Base-by-base conservation (phyloP, 108 stramenopile species). In the Fragilariopsis cylindrus region DNA sequence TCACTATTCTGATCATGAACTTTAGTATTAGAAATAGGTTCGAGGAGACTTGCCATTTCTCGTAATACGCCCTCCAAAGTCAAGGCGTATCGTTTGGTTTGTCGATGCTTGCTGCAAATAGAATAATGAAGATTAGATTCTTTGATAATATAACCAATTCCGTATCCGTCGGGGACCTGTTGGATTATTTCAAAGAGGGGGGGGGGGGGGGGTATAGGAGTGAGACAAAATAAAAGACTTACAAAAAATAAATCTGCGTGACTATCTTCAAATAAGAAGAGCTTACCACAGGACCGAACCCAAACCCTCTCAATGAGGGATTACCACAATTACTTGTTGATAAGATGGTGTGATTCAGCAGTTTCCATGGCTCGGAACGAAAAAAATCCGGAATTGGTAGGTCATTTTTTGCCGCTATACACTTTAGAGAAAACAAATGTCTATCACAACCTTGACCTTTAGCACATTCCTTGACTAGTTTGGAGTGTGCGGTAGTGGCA, bases 281-380 rank as follows among this genome's bases (percentile, higher is more conserved):
- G 13, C 50, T 52, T 52, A 52, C 87, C 48, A 88, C 93, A 3
- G 95, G 92, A 48, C 95, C 95, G 74, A 96, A 96, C 1, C 95
- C 95, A 76, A 96, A 96, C 16, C 87, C 73, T n/a, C 84, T 57
- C 19, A 96, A 74, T 9, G 84, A 72, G n/a, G 95, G 91, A 78
- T 96, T 96, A 4, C 95, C 95, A 68, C 95, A 96, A 60, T 96
- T 96, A 50, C 87, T 88, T 4, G 95, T 96, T 3, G 92, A 93
- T 11, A 96, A 68, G 16, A 93, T 77, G 0, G 92, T 96, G 74
- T 96, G 90, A 65, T 93, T 92, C 74, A 96, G 71, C 50, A 73
- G 73, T 57, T 82, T 83, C 77, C 88, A 96, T 46, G 87, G 81
- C 19, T 71, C 60, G 2, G 88, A 91, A 7, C 80, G 71, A 71